These are phyloP conservation scores for Cordyceps farinosa DNA, from an alignment of 2,329 filamentous ascomycete genomes.

Conservation along the genomic window DNA sequence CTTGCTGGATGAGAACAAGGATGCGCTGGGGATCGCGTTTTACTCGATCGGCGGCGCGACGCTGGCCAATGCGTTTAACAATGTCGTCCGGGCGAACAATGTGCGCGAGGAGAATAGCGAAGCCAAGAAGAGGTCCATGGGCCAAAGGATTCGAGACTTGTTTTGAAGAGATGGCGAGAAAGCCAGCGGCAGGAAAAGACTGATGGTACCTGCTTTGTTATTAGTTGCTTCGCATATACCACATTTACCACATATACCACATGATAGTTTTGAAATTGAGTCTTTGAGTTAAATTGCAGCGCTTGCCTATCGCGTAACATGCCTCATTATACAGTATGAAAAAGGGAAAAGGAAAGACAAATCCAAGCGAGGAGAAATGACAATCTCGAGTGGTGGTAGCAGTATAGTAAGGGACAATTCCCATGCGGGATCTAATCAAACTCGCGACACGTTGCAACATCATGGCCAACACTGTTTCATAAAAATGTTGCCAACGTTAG, in stretches of 20 bases:
- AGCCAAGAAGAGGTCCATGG: not conserved
- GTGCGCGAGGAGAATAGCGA: constrained; percentile 23
- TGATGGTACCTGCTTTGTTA: too few species aligned
- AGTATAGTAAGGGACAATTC: not conserved
- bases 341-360: not conserved
- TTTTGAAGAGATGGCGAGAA: not conserved
- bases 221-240: too few species aligned
- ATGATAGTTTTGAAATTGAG: not conserved
- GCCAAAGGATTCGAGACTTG: not conserved
- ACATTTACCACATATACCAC: not conserved
- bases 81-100: constrained; percentile 61
- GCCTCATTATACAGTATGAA: not conserved
- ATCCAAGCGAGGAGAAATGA: not conserved
- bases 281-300: not conserved
- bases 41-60: constrained; percentile 65
- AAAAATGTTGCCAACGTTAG: not conserved
- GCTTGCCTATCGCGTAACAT: not conserved
- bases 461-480: not conserved
- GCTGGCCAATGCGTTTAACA: constrained; percentile 67
- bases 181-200: too few species aligned
- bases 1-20: constrained; percentile 54
- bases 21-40: constrained; percentile 58
- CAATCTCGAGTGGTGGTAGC: not conserved
- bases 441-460: not conserved
- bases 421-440: not conserved